phyloP scores from a whole-genome alignment of 2,329 filamentous ascomycete species.

The Magnaporthales sp. region DNA sequence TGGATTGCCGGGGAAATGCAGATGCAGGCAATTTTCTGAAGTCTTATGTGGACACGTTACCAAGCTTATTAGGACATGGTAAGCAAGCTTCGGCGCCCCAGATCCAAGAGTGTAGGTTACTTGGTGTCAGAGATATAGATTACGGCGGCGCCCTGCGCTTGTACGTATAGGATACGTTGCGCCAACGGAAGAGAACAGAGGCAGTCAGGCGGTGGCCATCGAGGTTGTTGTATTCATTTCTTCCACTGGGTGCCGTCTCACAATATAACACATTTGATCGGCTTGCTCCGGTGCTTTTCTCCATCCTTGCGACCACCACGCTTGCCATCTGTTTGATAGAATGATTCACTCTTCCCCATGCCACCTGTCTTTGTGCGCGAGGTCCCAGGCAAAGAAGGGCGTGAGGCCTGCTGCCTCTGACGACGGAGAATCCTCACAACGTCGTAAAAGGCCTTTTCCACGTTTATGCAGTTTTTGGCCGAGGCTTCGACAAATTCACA shows the following conservation, averaged over 20 bases:
- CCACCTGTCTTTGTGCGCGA: conserved; percentile 7
- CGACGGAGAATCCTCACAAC: conserved; percentile 85
- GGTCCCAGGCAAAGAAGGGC: conserved; percentile 12
- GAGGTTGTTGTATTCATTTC: background rate
- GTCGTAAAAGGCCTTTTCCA: conserved; percentile 97
- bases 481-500: conserved; percentile 97
- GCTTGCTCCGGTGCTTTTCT: background rate
- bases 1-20: background rate
- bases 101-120: background rate
- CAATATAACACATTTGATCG: conserved; percentile 5
- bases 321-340: background rate
- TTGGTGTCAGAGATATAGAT: background rate
- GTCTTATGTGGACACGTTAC: background rate
- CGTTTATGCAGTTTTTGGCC: conserved; percentile 96
- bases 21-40: background rate
- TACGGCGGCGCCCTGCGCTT: background rate
- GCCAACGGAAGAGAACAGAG: background rate
- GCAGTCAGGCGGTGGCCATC: background rate
- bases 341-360: conserved; percentile 1
- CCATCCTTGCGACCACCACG: conserved; percentile 1
- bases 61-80: background rate
- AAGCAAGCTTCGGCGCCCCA: background rate
- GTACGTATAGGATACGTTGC: background rate
- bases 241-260: background rate
- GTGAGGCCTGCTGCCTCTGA: conserved; percentile 20